Percentiles rank a stretch among this genome's conserved stretches.
Conservation (phyloP, 2,329 filamentous ascomycete genomes). For the Aphanocladium album region DNA sequence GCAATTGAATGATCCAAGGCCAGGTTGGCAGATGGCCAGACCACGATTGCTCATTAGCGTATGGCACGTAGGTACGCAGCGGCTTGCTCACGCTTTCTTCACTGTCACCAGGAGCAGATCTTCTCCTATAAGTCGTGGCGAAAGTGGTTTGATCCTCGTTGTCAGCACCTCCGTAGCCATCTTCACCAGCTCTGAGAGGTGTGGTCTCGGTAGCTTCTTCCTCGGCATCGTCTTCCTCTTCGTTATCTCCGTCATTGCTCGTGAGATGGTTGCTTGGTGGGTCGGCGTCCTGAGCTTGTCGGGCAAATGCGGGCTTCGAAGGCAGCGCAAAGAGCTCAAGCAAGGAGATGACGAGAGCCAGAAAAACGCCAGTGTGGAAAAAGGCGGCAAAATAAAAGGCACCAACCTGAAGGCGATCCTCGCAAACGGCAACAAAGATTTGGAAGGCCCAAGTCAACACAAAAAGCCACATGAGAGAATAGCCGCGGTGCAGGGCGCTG, state of each 20-base stretch:
- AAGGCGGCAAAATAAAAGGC: slow-evolving; percentile 79
- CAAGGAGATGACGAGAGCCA: slow-evolving; percentile 70
- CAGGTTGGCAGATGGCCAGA: slow-evolving; percentile 72
- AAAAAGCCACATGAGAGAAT: slow-evolving; percentile 81
- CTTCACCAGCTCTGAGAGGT: slow-evolving; percentile 40
- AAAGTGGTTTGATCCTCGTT: slow-evolving; percentile 45
- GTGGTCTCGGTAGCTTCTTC: slow-evolving; percentile 45
- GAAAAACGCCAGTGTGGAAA: slow-evolving; percentile 68
- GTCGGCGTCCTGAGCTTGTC: slow-evolving; percentile 45
- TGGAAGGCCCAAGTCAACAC: slow-evolving; percentile 66
- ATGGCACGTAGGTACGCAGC: slow-evolving; percentile 35
- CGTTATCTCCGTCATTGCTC: neutral
- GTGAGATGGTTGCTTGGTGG: slow-evolving; percentile 6
- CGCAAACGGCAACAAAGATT: slow-evolving; percentile 67
- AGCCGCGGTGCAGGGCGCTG: slow-evolving; percentile 78
- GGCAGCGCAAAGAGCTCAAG: slow-evolving; percentile 75
- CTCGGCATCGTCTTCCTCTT: slow-evolving; percentile 15
- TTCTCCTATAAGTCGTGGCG: slow-evolving; percentile 50
- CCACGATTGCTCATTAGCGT: slow-evolving; percentile 78
- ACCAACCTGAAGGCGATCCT: slow-evolving; percentile 66
- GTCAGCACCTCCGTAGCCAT: slow-evolving; percentile 25
- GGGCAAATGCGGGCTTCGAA: slow-evolving; percentile 64
- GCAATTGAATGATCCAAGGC: slow-evolving; percentile 83
- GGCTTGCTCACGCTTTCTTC: slow-evolving; percentile 26
- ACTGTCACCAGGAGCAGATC: slow-evolving; percentile 28